Base-by-base conservation (phyloP, 2,329 filamentous ascomycete species). In the Epichloe typhina region DNA sequence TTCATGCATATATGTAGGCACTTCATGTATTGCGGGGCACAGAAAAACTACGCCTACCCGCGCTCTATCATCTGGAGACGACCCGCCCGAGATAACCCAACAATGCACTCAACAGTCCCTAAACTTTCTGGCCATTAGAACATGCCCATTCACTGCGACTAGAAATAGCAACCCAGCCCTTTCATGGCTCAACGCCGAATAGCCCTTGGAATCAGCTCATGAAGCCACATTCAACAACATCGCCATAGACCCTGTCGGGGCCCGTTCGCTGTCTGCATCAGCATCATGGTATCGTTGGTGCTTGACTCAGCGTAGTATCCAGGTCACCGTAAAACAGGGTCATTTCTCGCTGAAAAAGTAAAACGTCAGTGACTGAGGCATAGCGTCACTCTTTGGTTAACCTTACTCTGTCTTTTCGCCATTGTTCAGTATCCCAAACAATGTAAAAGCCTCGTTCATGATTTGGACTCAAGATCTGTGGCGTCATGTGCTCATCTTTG, bases 361-460 rank as follows among this genome's bases (percentile, higher is more conserved):
- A 5, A 9, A 33, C 4, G 53, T 59, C 15, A 58, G 51, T 46
- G 39, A 48, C 33, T 12, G 9, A 4, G 47, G 11, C 4, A 37
- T 39, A 37, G 26, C 33, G 35, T 13, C 15, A 41, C 39, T 70
- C 8, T 13, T 13, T 26, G 17, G 15, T 76, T 62, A 71, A 82
- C 69, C 77, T 62, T 72, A 83, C 80, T 55, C 80, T 70, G 56
- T 83, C 78, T 62, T 80, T 80, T 46, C 74, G 72, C 80, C 80
- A 84, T 49, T 69, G 71, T n/a, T 66, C 67, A 8, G 77, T 75
- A 57, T 83, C 79, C 75, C 81, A 84, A 51, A 84, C 74, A 53
- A 83, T 75, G 61, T 84, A 84, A 64, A 77, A 83, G 1, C 81
- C 81, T 53, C 80, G 75, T 64, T 84, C 81, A 47, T 79, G 76